Conservation (phyloP, 768 basidiomycete genomes). For the Fibroporia radiculosa region DNA sequence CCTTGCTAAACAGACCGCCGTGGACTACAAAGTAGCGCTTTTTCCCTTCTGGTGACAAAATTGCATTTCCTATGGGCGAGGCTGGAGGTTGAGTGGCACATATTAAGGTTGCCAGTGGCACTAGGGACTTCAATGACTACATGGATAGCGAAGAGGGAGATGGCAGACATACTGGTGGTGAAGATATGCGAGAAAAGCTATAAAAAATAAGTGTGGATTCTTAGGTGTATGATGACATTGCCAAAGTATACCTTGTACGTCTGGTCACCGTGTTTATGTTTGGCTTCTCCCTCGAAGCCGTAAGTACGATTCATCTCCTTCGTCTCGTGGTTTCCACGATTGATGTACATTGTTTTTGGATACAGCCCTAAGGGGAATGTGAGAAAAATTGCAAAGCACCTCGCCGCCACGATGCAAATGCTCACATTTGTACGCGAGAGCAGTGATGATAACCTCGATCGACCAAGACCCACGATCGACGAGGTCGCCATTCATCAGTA, state of each 20-base stretch:
- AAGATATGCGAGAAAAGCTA: conserved; percentile 93
- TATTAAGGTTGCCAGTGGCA: conserved; percentile 86
- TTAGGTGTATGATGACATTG: neutral
- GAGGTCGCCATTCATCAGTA: conserved; percentile 92
- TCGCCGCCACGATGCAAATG: neutral
- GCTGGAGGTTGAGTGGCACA: conserved; percentile 56
- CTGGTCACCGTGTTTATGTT: conserved; percentile 94
- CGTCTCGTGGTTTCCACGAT: conserved; percentile 95
- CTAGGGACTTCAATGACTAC: conserved; percentile 36
- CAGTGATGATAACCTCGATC: conserved; percentile 84
- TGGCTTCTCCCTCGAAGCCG: conserved; percentile 93
- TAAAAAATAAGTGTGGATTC: conserved; percentile 5
- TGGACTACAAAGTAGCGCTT: conserved; percentile 95
- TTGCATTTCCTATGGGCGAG: conserved; percentile 36
- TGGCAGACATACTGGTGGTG: conserved; percentile 58
- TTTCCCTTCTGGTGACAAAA: conserved; percentile 73
- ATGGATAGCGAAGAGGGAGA: conserved; percentile 76
- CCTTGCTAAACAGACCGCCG: conserved; percentile 93
- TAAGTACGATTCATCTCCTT: conserved; percentile 96
- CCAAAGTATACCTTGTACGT: conserved; percentile 69
- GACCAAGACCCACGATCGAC: conserved; percentile 98
- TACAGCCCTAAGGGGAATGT: conserved; percentile 61
- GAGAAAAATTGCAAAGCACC: neutral
- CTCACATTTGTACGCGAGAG: conserved; percentile 93
- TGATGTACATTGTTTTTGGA: conserved; percentile 84